Evolutionary conservation across 441 rosid genomes (phyloP), one percentile per base, ranked within the genome.

Genomic region (Euphorbia schlechtendalii): DNA sequence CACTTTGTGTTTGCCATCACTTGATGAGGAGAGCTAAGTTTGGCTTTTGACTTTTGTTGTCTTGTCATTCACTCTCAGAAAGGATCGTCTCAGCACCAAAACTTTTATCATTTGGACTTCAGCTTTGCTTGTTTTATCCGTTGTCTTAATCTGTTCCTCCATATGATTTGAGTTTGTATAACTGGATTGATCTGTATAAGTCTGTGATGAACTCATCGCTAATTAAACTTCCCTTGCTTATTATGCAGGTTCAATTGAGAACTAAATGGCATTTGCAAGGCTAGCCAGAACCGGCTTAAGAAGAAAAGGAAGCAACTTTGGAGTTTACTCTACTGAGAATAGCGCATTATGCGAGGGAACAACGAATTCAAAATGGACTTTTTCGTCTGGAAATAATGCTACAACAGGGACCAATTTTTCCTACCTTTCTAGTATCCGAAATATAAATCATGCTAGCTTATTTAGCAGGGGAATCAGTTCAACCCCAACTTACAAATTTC

Each of bases 211-310:
- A 41, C 61, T 4, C 4, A 9, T 36, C 9, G 40, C 40, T 36
- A 36, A 24, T 75, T 77, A n/a, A 52, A 64, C 34, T 63, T 69
- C n/a, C n/a, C 30, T 60, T 34, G 32, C 56, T 65, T 49, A 41
- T 14, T 14, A 25, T 69, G 81, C 78, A 73, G 77, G 46, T 60
- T 71, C 55, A 53, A 28, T 34, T 49, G 25, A 40, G 15, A 9
- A 56, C 25, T 60, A 45, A 14, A 59, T 87, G 94, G 87, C 89
- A 67, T 77, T 87, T 56, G 82, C 87, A 34, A 77, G 89, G 63
- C 58, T 83, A 68, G 78, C 78, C 11, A 68, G 81, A 60, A 73
- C 71, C 59, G 78, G 77, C 66, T 71, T 83, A 64, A 74, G 86
- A 73, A 87, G 91, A 74, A 64, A 86, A 32, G 76, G 73, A 65